Percentiles rank a stretch among this genome's conserved stretches.
Conservation (phyloP, 768 basidiomycete genomes). For the Coprinellus micaceus region DNA sequence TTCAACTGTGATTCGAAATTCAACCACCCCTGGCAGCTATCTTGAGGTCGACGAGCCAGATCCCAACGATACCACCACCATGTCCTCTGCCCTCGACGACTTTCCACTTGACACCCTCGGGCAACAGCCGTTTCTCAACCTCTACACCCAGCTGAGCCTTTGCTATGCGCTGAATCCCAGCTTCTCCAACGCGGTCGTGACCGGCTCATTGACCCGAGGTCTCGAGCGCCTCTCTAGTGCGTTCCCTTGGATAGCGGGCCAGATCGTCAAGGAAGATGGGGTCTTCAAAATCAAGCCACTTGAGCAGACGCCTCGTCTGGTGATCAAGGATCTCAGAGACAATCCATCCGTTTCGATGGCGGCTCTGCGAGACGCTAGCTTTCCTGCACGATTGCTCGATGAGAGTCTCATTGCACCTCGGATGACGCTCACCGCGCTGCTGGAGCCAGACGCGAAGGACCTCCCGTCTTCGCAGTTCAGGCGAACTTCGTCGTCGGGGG, state of each 20-base stretch:
- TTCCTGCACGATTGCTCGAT: constrained; percentile 24
- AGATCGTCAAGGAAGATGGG: constrained; percentile 21
- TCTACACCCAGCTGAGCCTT: constrained; percentile 25
- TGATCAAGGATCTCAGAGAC: constrained; percentile 21
- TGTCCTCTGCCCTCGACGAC: too few relatives aligned
- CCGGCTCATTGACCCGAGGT: constrained; percentile 18
- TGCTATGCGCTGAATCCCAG: constrained; percentile 17
- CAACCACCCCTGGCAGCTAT: too few relatives aligned
- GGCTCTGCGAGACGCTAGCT: constrained; percentile 17
- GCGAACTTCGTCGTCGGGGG: constrained; percentile 23
- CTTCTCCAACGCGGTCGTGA: constrained; percentile 9
- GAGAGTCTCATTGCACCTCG: constrained; percentile 22
- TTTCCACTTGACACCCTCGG: too few relatives aligned
- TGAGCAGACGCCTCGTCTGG: constrained; percentile 14
- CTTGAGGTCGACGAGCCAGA: too few relatives aligned
- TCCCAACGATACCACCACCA: too few relatives aligned
- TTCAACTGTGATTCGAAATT: too few relatives aligned
- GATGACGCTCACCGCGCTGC: constrained; percentile 16
- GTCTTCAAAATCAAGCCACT: constrained; percentile 17
- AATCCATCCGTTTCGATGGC: constrained; percentile 19
- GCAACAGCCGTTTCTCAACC: too few relatives aligned
- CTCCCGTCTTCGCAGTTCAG: constrained; percentile 26
- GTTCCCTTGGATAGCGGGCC: constrained; percentile 27
- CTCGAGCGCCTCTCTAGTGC: constrained; percentile 18
- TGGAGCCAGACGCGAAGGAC: constrained; percentile 10